phyloP scores from a whole-genome alignment of 148 eudicot genomes.

The Diospyros lotus region DNA sequence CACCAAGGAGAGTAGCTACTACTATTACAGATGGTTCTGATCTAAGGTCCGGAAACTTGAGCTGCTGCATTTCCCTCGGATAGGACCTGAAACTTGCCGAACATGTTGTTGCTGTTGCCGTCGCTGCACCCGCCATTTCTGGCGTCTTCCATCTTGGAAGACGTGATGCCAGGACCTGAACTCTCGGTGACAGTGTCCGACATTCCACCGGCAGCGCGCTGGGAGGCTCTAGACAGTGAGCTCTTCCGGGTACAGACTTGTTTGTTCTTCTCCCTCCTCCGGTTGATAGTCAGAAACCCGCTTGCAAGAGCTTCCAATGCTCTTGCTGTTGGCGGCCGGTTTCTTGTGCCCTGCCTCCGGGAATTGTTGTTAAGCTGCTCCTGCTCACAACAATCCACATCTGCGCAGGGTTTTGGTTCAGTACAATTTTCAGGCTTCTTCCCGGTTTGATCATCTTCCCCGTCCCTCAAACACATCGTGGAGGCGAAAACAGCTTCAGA shows the following conservation, averaged over 20 bases:
- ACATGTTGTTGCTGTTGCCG: neutral
- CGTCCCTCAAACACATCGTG: neutral
- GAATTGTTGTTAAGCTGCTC: slow-evolving; percentile 16
- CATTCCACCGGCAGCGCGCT: slow-evolving; percentile 7
- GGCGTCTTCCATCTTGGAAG: slow-evolving; percentile 12
- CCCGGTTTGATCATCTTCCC: neutral
- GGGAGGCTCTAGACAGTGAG: slow-evolving; percentile 6
- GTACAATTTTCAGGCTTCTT: neutral
- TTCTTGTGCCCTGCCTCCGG: slow-evolving; percentile 42
- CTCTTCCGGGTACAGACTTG: neutral
- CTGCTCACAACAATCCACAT: slow-evolving; percentile 8
- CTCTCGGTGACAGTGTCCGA: slow-evolving; percentile 15
- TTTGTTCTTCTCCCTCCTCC: slow-evolving; percentile 20
- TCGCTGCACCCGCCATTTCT: slow-evolving; percentile 8
- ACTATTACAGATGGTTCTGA: neutral
- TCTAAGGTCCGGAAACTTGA: slow-evolving; percentile 9
- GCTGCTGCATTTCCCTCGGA: slow-evolving; percentile 15
- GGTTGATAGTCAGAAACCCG: slow-evolving; percentile 27
- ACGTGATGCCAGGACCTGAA: neutral
- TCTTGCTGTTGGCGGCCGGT: slow-evolving; percentile 31
- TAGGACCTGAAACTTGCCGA: slow-evolving; percentile 5
- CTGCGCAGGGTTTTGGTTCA: neutral
- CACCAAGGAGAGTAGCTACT: no score
- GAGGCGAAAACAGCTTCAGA: slow-evolving; percentile 19
- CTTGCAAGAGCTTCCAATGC: slow-evolving; percentile 43